Evolutionary conservation across 2,329 filamentous ascomycete species (phyloP), one percentile per base, ranked within the genome.

Genomic region (Penicillium sp.): DNA sequence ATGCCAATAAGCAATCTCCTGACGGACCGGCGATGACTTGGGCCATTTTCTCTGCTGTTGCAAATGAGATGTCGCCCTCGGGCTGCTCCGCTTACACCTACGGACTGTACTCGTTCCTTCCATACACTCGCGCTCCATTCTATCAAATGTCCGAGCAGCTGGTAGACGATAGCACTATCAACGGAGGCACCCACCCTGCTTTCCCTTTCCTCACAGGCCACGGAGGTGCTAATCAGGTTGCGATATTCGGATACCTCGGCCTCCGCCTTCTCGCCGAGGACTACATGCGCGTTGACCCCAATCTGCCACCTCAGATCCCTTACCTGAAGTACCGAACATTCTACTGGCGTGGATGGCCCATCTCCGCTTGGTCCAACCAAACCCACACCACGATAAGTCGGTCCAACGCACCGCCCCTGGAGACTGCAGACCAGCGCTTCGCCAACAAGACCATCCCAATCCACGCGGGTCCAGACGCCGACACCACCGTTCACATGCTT

Each of bases 1-100:
- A 89, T 61, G 85, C 87, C 4, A 82, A 82, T 37, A 86, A 84
- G 48, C 86, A 89, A 68, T 87, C 85, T 1, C 73, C 80, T 1
- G 80, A 88, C 58, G 87, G 87, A 0, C 87, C 87, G 1, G 87
- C 83, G 3, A 90, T 90, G 87, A 89, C 87, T 1, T 90, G 87
- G 68, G 84, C 84, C 8, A 83, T 87, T 8, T 89, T 88, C 68
- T 82, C 83, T 40, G 82, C 89, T 41, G 82, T 85, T 24, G 85
- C 86, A 12, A 87, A 85, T 50, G 78, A 83, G 41, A 76, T 88
- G 9, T 85, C 84, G 1, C 82, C 80, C 2, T 86, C 84, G 2
- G 87, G 87, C 2, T 89, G 87, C 66, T 83, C 85, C 1, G 80
- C 83, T 3, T 88, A 84, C 64, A 89, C 86, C 0, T 89, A 89